These are phyloP conservation scores for Achaetomiella virescens DNA, from an alignment of 495 filamentous ascomycete genomes.

Conservation along the genomic window DNA sequence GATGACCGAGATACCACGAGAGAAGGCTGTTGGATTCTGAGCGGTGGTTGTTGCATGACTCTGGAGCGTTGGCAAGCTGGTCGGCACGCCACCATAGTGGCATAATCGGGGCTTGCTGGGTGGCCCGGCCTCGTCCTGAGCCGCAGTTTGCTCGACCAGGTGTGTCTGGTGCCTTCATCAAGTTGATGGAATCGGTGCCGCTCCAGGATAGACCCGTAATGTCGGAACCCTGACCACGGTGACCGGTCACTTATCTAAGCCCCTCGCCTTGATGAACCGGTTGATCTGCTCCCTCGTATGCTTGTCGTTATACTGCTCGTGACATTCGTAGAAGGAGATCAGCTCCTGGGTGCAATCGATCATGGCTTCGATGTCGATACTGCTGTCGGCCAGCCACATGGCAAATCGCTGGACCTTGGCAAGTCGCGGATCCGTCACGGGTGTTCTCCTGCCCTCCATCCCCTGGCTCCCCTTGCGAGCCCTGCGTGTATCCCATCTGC, in stretches of 20 bases:
- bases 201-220: background rate
- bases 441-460: slow-evolving; percentile 13
- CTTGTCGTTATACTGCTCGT: slow-evolving; percentile 87
- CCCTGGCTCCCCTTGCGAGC: slow-evolving; percentile 12
- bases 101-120: too few relatives aligned
- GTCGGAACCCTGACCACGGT: background rate
- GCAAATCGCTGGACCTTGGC: slow-evolving; percentile 68
- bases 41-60: too few relatives aligned
- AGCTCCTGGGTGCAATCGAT: slow-evolving; percentile 94
- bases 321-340: slow-evolving; percentile 88
- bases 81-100: too few relatives aligned
- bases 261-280: slow-evolving; percentile 75
- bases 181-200: too few relatives aligned
- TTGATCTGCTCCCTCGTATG: slow-evolving; percentile 56
- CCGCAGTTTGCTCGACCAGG: too few relatives aligned
- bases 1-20: too few relatives aligned
- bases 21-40: too few relatives aligned
- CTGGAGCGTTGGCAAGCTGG: too few relatives aligned
- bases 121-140: too few relatives aligned
- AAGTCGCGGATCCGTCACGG: slow-evolving; percentile 32
- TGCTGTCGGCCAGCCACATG: slow-evolving; percentile 85
- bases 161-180: too few relatives aligned
- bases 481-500: background rate
- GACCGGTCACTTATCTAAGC: slow-evolving; percentile 60
- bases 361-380: slow-evolving; percentile 84